phyloP scores from a whole-genome alignment of 371 early-diverging fungal genomes.

The Rhizopus microsporus region DNA sequence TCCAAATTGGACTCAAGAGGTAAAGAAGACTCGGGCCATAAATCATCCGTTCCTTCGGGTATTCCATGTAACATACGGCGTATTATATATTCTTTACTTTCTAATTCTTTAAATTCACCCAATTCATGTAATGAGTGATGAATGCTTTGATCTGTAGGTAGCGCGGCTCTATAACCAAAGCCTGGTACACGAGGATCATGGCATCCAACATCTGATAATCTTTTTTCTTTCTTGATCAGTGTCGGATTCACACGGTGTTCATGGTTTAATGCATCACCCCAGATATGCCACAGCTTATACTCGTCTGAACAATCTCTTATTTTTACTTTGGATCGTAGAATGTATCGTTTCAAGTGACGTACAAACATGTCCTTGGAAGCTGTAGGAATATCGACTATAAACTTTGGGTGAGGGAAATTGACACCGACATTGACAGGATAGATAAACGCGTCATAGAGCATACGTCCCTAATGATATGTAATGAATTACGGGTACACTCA shows the following conservation, averaged over 20 bases:
- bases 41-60: constrained; percentile 87
- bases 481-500: not conserved
- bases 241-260: constrained; percentile 19
- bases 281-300: constrained; percentile 61
- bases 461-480: constrained; percentile 63
- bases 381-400: constrained; percentile 78
- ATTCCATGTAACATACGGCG: constrained; percentile 83
- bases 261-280: constrained; percentile 49
- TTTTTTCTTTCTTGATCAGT: constrained; percentile 43
- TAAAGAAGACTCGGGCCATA: constrained; percentile 69
- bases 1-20: constrained; percentile 94
- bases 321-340: constrained; percentile 76
- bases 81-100: constrained; percentile 67
- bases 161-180: constrained; percentile 62
- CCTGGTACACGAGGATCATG: constrained; percentile 58
- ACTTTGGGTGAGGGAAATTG: constrained; percentile 68
- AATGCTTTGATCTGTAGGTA: constrained; percentile 31
- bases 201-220: constrained; percentile 55
- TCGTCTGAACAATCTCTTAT: constrained; percentile 65
- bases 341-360: constrained; percentile 75
- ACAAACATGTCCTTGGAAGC: constrained; percentile 49
- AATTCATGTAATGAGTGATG: constrained; percentile 20
- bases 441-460: constrained; percentile 89
- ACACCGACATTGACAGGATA: constrained; percentile 71
- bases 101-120: constrained; percentile 45